Percentiles rank a stretch among this genome's conserved stretches.
Conservation (phyloP, 768 basidiomycete species). For the Strobilomyces echinocephalus region DNA sequence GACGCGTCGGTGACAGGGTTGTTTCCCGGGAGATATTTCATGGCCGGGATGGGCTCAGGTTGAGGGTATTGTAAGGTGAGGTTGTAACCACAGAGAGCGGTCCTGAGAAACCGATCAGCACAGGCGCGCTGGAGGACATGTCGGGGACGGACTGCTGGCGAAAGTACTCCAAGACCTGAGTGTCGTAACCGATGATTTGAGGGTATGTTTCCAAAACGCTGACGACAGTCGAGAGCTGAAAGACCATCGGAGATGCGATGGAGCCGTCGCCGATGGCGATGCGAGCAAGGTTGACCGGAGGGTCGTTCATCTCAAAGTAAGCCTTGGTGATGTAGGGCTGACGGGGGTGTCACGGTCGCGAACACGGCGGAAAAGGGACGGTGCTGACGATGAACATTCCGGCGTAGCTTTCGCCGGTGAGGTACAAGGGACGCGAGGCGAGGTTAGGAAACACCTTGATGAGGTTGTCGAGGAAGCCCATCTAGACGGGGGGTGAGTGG, state of each 20-base stretch:
- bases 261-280: conserved; percentile 70
- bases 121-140: background rate
- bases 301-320: conserved; percentile 56
- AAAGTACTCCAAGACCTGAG: conserved; percentile 63
- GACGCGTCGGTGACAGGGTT: background rate
- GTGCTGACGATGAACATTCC: conserved; percentile 61
- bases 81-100: conserved; percentile 59
- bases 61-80: conserved; percentile 70
- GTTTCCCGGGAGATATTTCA: conserved; percentile 16
- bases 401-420: conserved; percentile 74
- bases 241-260: conserved; percentile 47
- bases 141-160: conserved; percentile 52
- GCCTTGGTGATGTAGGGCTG: conserved; percentile 75
- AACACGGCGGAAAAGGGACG: background rate
- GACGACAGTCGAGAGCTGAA: conserved; percentile 53
- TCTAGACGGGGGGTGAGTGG: conserved; percentile 34
- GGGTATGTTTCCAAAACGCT: conserved; percentile 66
- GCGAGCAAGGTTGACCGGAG: conserved; percentile 64
- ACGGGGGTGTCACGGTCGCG: background rate
- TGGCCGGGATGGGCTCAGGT: conserved; percentile 42
- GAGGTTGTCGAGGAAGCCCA: conserved; percentile 67
- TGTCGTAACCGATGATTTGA: conserved; percentile 70
- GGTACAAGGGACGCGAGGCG: conserved; percentile 57
- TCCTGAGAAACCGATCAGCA: conserved; percentile 33
- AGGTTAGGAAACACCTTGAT: conserved; percentile 72